Evolutionary conservation across 169 alveolate species (phyloP).

Genomic region (Plasmodium vivax): DNA sequence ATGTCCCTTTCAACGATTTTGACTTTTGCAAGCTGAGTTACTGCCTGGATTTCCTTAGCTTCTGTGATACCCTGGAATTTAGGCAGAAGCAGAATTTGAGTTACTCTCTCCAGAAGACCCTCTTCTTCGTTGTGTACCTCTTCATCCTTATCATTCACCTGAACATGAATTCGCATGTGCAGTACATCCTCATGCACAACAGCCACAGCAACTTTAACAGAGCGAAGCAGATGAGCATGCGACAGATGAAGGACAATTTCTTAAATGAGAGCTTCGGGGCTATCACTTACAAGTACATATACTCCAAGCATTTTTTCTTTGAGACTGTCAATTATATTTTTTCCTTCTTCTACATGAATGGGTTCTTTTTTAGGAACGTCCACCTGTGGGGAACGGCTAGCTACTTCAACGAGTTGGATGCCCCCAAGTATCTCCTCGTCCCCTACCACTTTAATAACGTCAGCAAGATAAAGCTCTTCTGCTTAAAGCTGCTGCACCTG

Average conservation of each 20-base stretch:
- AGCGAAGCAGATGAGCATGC: not conserved
- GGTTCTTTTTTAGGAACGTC: conserved; percentile 39
- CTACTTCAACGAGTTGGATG: conserved; percentile 23
- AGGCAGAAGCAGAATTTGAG: conserved; percentile 16
- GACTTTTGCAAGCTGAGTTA: conserved; percentile 43
- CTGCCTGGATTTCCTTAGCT: conserved; percentile 24
- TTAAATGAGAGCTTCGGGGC: conserved; percentile 30
- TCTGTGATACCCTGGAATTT: conserved; percentile 51
- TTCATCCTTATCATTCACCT: conserved; percentile 25
- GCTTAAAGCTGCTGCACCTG: conserved; percentile 2
- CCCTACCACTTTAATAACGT: conserved; percentile 38
- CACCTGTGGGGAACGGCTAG: conserved; percentile 37
- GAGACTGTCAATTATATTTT: conserved; percentile 42
- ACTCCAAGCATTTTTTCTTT: conserved; percentile 35
- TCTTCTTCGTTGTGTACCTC: conserved; percentile 11
- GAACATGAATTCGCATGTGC: conserved; percentile 34
- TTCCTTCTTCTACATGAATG: conserved; percentile 51
- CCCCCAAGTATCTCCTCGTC: conserved; percentile 39
- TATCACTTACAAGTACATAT: conserved; percentile 43
- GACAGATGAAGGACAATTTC: conserved; percentile 33
- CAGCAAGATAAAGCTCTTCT: conserved; percentile 8
- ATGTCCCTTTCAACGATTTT: conserved; percentile 47
- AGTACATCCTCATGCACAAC: conserved; percentile 21
- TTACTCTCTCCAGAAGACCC: conserved; percentile 45
- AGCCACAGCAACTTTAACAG: conserved; percentile 14